Percentiles rank a stretch among this genome's conserved stretches.
Evolutionary conservation across 352 stramenopile species (phyloP).

Genomic region (Globisporangium cylindrosporum): DNA sequence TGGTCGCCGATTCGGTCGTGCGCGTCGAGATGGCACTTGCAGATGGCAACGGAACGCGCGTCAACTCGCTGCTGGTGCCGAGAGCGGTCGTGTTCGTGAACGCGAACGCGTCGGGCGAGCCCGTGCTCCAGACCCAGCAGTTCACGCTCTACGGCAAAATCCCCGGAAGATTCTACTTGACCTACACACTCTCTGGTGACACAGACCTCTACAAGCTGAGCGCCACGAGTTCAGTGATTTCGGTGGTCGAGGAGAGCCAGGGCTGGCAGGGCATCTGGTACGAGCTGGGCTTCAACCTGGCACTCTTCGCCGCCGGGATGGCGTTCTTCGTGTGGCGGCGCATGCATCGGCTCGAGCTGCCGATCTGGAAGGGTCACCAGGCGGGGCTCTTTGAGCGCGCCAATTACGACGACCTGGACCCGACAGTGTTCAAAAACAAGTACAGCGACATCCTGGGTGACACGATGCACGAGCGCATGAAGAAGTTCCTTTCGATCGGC

Average conservation of each 20-base stretch:
- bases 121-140: slow-evolving; percentile 26
- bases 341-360: slow-evolving; percentile 48
- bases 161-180: slow-evolving; percentile 54
- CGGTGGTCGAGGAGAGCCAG: slow-evolving; percentile 38
- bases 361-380: slow-evolving; percentile 60
- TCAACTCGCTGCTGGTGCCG: slow-evolving; percentile 31
- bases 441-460: slow-evolving; percentile 46
- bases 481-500: slow-evolving; percentile 41
- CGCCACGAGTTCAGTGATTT: slow-evolving; percentile 49
- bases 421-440: slow-evolving; percentile 35
- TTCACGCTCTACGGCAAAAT: slow-evolving; percentile 42
- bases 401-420: slow-evolving; percentile 63
- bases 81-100: slow-evolving; percentile 38
- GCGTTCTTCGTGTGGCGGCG: slow-evolving; percentile 65
- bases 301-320: slow-evolving; percentile 49
- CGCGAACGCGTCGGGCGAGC: slow-evolving; percentile 17
- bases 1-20: slow-evolving; percentile 37
- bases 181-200: slow-evolving; percentile 41
- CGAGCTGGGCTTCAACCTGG: slow-evolving; percentile 58
- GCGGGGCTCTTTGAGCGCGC: slow-evolving; percentile 66
- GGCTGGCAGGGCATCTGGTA: slow-evolving; percentile 72
- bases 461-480: slow-evolving; percentile 39
- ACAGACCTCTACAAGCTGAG: slow-evolving; percentile 43
- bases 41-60: slow-evolving; percentile 36
- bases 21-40: slow-evolving; percentile 41